Evolutionary conservation across 768 basidiomycete genomes (phyloP), one percentile per base, ranked within the genome.

Genomic region (Boletellus emodensis): DNA sequence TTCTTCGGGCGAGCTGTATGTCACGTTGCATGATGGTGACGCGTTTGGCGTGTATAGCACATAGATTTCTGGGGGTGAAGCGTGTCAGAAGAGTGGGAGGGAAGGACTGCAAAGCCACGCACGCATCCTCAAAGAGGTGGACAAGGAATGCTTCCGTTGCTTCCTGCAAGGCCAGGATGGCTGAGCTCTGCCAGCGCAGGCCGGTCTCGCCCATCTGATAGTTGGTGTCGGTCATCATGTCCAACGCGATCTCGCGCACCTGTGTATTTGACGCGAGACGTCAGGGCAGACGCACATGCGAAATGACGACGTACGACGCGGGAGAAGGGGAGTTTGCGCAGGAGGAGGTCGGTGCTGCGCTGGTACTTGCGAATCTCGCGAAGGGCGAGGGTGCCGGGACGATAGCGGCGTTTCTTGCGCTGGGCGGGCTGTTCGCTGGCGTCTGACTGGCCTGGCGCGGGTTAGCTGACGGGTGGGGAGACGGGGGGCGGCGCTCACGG

Each of bases 111-210:
- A 41, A 46, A 30, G 39, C 8, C 24, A 90, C 94, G 75, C 69
- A 97, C 91, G 95, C 93, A 71, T 99, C 96, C 71, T 99, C 96
- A 56, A 99, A 98, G 39, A 98, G 72, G 71, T 98, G 94, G 17
- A 99, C 91, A 15, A 98, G 75, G 61, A 82, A 96, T 13, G 94
- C 92, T 68, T 96, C 94, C 20, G 94, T 92, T 12, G 96, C 96
- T 70, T 99, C 96, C 62, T 99, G 96, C 54, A 99, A 69, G 2
- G 96, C 96, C 61, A 94, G 65, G 49, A 99, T 77, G 6, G 96
- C 96, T 6, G 93, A 91, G 55, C 84, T 91, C 68, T 99, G 96
- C 96, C 96, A 99, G 41, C 96, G 80, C 46, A 98, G 69, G 8
- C 79, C 79, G 11, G 78, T 74, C 3, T 75, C 74, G 17, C 77